Evolutionary conservation across 495 filamentous ascomycete genomes (phyloP).

Genomic region (Penicillium daleae): DNA sequence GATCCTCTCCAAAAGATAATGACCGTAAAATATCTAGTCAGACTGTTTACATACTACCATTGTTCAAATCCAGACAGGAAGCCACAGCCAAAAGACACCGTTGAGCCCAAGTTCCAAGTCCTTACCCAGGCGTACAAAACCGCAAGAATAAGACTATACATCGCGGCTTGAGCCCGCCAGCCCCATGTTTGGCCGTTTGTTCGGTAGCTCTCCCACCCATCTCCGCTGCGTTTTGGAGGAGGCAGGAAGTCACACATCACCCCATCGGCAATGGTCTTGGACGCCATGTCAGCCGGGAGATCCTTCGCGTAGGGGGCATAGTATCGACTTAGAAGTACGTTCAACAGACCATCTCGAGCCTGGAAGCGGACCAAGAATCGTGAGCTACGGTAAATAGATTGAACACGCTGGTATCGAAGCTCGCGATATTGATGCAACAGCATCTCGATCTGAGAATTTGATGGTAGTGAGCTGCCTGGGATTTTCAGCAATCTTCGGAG

Average conservation of each 20-base stretch:
- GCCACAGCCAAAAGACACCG: neutral
- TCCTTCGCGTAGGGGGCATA: neutral
- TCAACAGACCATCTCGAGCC: neutral
- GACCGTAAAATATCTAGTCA: neutral
- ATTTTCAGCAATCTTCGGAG: neutral
- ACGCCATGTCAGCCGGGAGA: neutral
- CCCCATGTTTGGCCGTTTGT: neutral
- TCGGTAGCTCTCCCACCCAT: neutral
- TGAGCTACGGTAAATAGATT: neutral
- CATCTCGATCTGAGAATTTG: neutral
- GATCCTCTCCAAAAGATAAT: too few species aligned
- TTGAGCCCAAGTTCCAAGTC: neutral
- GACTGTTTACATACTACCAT: neutral
- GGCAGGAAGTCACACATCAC: neutral
- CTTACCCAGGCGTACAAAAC: neutral
- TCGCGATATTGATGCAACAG: neutral
- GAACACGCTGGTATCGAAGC: neutral
- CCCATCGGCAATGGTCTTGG: neutral
- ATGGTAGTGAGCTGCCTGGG: neutral
- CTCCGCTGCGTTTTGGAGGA: neutral
- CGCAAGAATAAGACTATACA: neutral
- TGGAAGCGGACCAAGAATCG: neutral
- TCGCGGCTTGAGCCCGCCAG: neutral
- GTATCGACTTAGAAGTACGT: neutral
- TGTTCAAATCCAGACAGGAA: neutral